Evolutionary conservation across 805 yeast genomes (phyloP).

Genomic region (Metschnikowia shivogae): DNA sequence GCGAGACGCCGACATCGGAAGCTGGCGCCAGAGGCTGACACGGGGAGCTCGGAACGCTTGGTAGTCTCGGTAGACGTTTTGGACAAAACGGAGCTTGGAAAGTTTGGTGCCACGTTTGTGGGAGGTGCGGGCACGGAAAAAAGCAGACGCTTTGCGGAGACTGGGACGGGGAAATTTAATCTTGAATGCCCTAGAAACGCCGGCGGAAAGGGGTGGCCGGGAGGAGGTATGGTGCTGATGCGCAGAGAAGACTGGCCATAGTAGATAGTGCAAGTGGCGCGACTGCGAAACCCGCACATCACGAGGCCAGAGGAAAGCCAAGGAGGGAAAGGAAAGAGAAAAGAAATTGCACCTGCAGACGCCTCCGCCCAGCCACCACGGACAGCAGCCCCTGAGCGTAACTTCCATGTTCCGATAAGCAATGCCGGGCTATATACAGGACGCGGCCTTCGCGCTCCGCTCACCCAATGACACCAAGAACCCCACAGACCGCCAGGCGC

Average conservation of each 20-base stretch:
- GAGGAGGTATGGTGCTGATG: not conserved
- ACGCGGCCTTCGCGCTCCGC: not conserved
- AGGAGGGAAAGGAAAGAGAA: not conserved
- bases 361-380: no score
- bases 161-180: slow-evolving; percentile 11
- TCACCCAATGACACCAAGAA: not conserved
- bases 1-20: slow-evolving; percentile 12
- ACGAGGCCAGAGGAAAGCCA: not conserved
- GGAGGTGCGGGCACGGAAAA: slow-evolving; percentile 12
- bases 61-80: slow-evolving; percentile 33
- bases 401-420: no score
- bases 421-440: no score
- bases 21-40: slow-evolving; percentile 14
- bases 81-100: slow-evolving; percentile 25
- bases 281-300: slow-evolving; percentile 2
- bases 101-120: slow-evolving; percentile 12
- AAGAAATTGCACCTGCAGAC: not conserved
- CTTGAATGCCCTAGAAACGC: slow-evolving; percentile 1
- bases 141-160: slow-evolving; percentile 13
- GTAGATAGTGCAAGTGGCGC: not conserved
- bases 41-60: slow-evolving; percentile 21
- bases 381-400: no score
- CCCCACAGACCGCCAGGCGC: not conserved
- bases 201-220: not conserved
- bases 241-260: slow-evolving; percentile 1